Conservation (phyloP, 2,329 filamentous ascomycete genomes). For the Orbilia ellipsospora region DNA sequence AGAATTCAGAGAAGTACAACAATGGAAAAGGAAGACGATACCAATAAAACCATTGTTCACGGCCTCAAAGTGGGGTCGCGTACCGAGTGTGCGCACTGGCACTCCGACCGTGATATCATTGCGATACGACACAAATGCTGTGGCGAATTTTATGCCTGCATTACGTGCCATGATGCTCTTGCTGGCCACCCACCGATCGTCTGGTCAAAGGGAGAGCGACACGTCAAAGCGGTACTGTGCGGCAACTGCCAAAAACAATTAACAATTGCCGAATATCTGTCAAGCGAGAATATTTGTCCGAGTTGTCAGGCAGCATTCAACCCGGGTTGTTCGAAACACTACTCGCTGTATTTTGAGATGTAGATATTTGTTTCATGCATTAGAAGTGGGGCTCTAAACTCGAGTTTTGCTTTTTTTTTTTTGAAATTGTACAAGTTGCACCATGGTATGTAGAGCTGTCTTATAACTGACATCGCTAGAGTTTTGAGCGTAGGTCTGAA, state of each 20-base stretch:
- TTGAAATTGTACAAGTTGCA: no score
- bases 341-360: neutral
- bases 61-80: neutral
- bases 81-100: neutral
- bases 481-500: no score
- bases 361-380: neutral
- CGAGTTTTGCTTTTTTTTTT: no score
- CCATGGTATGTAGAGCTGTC: no score
- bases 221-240: neutral
- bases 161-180: neutral
- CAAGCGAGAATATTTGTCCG: neutral
- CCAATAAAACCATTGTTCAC: neutral
- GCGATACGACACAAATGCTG: slow-evolving; percentile 6
- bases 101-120: neutral
- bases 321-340: neutral
- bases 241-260: neutral
- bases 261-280: slow-evolving; percentile 1
- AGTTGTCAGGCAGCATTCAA: neutral
- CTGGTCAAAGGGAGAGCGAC: neutral
- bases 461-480: no score
- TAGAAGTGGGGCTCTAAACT: no score
- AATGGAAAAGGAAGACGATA: no score
- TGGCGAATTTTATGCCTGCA: neutral
- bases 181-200: neutral
- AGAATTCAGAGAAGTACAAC: no score